A percentile compares a stretch with the other conserved stretches of the same genome.
phyloP scores from a whole-genome alignment of 164 flowering plant genomes.

The Houttuynia cordata region DNA sequence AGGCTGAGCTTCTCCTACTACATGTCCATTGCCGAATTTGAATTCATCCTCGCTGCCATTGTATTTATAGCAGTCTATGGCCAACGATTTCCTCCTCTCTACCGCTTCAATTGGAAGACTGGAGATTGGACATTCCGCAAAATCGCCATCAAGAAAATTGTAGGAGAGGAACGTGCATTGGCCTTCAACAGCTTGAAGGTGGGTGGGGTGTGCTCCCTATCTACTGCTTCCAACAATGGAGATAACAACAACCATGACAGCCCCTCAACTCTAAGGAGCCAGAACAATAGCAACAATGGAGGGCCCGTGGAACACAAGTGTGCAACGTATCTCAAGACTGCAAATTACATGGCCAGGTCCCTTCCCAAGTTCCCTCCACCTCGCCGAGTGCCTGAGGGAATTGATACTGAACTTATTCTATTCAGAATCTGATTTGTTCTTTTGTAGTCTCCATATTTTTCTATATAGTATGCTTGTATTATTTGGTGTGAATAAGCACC shows the following conservation, averaged over 20 bases:
- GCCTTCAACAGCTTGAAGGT: slow-evolving; percentile 1
- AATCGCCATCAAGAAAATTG: slow-evolving; percentile 12
- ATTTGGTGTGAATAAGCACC: no score
- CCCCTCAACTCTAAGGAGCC: no score
- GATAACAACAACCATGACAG: no score
- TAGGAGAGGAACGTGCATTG: slow-evolving; percentile 1
- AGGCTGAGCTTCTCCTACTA: slow-evolving; percentile 81
- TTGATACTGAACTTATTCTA: slow-evolving; percentile 26
- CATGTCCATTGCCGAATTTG: slow-evolving; percentile 57
- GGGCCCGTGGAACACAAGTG: slow-evolving; percentile 10
- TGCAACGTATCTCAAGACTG: slow-evolving; percentile 31
- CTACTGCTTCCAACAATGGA: no score
- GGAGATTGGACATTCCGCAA: slow-evolving; percentile 53
- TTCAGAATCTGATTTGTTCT: slow-evolving; percentile 25
- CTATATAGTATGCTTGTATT: no score
- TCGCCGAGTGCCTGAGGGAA: slow-evolving; percentile 25
- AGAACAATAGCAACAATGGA: no score
- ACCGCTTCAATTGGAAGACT: slow-evolving; percentile 44
- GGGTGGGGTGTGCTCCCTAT: not conserved
- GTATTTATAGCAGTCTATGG: slow-evolving; percentile 64
- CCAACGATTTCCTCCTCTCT: slow-evolving; percentile 62
- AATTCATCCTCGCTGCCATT: slow-evolving; percentile 53
- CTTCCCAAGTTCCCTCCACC: slow-evolving; percentile 45
- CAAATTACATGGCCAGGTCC: slow-evolving; percentile 25
- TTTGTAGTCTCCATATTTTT: no score